Evolutionary conservation across 495 filamentous ascomycete species (phyloP), one percentile per base, ranked within the genome.

Genomic region (Podospora pseudoanserina): DNA sequence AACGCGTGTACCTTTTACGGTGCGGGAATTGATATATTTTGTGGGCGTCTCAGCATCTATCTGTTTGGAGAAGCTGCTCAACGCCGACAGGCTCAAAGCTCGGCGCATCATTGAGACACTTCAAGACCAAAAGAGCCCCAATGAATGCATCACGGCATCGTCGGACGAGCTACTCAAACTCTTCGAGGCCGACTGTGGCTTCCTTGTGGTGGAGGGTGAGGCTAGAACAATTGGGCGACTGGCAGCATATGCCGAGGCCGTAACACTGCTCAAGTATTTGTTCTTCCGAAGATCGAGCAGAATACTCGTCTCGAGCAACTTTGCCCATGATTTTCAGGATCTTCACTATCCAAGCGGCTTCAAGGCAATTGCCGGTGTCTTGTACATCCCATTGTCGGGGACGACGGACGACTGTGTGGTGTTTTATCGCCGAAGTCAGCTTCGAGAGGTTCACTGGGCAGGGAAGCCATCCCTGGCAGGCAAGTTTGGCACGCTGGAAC

Each of bases 71-170:
- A 85, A 91, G 32, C 81, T 96, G 0, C 91, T 90, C 0, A 93
- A 92, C 68, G 86, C 90, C 4, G 91, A 90, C 13, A 85, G 89
- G 49, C 78, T 95, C 0, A 89, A 94, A 66, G 88, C 88, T 4
- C 80, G 88, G 19, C 89, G 90, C 71, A 81, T 92, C 4, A 92
- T 87, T 64, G 90, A 86, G 67, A 86, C 83, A 0, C 85, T 89
- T 18, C 88, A 91, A 0, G 88, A 88, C 9, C 81, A 87, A 64
- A 80, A 85, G n/a, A 92, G 90, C 68, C 91, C 92, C 3, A 90
- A 91, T 6, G 90, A 91, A 6, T 95, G 93, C 72, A 94, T 94
- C 69, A 86, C 94, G 56, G 91, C 92, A 1, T 91, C 90, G 0
- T 92, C 91, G 0, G 91, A 94, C 53, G 92, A 95, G 74, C 75